Conservation (phyloP, 2,329 filamentous ascomycete genomes). For the Chaetomiaceae sp. region DNA sequence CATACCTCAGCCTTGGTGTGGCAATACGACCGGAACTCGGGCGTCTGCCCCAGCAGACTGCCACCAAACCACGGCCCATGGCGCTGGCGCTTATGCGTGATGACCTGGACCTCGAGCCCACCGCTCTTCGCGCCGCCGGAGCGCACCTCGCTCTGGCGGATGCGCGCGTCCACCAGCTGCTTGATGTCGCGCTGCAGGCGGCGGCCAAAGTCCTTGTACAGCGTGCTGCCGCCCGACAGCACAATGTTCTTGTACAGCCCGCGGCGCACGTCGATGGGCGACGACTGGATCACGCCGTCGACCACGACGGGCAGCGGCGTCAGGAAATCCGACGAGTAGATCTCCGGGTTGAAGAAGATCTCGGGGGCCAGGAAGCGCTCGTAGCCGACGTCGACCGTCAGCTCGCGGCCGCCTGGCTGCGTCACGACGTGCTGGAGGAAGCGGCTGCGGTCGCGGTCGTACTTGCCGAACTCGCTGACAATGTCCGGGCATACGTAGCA, state of each 20-base stretch:
- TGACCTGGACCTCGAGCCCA: constrained; percentile 93
- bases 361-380: constrained; percentile 97
- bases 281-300: constrained; percentile 94
- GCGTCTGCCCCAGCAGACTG: constrained; percentile 91
- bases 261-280: constrained; percentile 93
- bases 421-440: constrained; percentile 88
- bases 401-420: constrained; percentile 78
- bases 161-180: constrained; percentile 88
- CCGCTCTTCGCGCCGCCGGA: constrained; percentile 91
- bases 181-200: constrained; percentile 96
- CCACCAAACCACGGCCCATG: constrained; percentile 99
- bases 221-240: constrained; percentile 88
- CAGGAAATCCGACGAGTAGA: constrained; percentile 97
- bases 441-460: constrained; percentile 85
- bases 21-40: constrained; percentile 97
- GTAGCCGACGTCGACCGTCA: constrained; percentile 89
- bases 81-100: constrained; percentile 93
- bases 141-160: constrained; percentile 83
- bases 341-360: constrained; percentile 99
- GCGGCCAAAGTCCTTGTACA: constrained; percentile 98
- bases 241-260: constrained; percentile 99
- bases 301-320: constrained; percentile 93
- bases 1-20: constrained; percentile 78
- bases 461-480: constrained; percentile 94
- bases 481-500: constrained; percentile 99